A percentile compares a stretch with the other conserved stretches of the same genome.
These are phyloP conservation scores for Saccharum spontaneum DNA, from an alignment of 176 grass and related monocot species.

Conservation along the genomic window DNA sequence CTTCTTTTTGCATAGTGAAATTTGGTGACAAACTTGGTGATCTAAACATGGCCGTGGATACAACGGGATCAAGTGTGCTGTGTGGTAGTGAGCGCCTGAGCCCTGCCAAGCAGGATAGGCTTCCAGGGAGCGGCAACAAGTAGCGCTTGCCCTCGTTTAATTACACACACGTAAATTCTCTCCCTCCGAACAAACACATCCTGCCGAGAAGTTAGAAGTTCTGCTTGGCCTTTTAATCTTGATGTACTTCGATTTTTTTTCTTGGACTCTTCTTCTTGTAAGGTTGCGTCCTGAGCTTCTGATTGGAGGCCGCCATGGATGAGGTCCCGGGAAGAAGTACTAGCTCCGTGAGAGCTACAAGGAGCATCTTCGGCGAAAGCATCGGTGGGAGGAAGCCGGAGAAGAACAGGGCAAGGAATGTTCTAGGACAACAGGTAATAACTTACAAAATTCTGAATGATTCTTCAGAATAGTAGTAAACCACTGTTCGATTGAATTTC, in stretches of 20 bases:
- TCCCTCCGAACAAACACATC: neutral
- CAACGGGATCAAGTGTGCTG: conserved; percentile 11
- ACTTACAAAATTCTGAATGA: neutral
- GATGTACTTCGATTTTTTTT: neutral
- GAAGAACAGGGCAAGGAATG: conserved; percentile 27
- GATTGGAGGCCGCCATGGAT: conserved; percentile 58
- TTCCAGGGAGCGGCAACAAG: neutral
- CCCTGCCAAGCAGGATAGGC: conserved; percentile 41
- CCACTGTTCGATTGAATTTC: neutral
- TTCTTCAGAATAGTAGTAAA: neutral
- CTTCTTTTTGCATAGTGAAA: no score
- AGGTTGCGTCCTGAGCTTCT: conserved; percentile 11
- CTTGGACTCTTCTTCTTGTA: neutral
- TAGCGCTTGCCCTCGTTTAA: conserved; percentile 27
- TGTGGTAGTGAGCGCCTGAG: conserved; percentile 45
- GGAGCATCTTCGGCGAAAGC: conserved; percentile 79
- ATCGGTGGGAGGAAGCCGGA: conserved; percentile 51
- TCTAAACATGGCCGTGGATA: no score
- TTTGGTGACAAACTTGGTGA: no score
- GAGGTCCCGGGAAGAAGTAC: conserved; percentile 33
- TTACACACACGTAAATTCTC: conserved; percentile 19
- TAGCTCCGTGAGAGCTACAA: conserved; percentile 68
- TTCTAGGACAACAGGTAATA: conserved; percentile 54
- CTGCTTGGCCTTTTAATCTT: neutral
- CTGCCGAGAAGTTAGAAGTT: neutral